phyloP scores from a whole-genome alignment of 2,329 filamentous ascomycete species.

The Phialemoniopsis sp. region DNA sequence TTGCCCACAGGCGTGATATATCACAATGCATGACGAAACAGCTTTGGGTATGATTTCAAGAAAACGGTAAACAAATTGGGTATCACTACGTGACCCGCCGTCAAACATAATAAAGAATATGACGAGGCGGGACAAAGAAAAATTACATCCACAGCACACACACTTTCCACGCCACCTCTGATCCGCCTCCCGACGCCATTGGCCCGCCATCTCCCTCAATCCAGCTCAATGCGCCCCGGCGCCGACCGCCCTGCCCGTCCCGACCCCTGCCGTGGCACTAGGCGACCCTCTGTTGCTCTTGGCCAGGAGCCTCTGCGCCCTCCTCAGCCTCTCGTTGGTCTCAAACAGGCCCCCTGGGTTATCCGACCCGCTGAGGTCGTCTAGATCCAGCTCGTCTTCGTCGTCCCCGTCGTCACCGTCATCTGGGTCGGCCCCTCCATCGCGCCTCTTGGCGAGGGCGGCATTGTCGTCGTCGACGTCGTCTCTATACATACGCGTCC shows the following conservation, averaged over 20 bases:
- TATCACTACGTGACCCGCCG: no score
- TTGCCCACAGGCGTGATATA: no score
- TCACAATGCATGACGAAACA: no score
- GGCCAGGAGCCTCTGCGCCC: conserved; percentile 33
- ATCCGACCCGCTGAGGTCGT: conserved; percentile 17
- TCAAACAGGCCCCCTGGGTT: conserved; percentile 21
- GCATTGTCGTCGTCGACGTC: conserved; percentile 3
- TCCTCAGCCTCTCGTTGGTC: conserved; percentile 31
- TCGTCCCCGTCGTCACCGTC: conserved; percentile 11
- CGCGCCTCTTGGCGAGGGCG: not conserved
- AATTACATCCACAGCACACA: no score
- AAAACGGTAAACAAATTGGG: no score
- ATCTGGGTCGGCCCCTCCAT: conserved; percentile 4
- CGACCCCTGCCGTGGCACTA: not conserved
- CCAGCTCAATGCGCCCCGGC: not conserved
- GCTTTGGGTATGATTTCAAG: no score
- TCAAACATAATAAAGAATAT: no score
- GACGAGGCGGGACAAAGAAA: no score
- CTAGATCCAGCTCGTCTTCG: conserved; percentile 13
- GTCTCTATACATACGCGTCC: conserved; percentile 1
- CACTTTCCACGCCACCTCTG: no score
- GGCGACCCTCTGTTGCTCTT: conserved; percentile 8
- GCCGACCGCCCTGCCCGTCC: not conserved
- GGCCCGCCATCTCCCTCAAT: no score
- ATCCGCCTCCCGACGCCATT: no score